A percentile compares a stretch with the other conserved stretches of the same genome.
phyloP scores from a whole-genome alignment of 352 stramenopile genomes.

The Pythium chondricola region DNA sequence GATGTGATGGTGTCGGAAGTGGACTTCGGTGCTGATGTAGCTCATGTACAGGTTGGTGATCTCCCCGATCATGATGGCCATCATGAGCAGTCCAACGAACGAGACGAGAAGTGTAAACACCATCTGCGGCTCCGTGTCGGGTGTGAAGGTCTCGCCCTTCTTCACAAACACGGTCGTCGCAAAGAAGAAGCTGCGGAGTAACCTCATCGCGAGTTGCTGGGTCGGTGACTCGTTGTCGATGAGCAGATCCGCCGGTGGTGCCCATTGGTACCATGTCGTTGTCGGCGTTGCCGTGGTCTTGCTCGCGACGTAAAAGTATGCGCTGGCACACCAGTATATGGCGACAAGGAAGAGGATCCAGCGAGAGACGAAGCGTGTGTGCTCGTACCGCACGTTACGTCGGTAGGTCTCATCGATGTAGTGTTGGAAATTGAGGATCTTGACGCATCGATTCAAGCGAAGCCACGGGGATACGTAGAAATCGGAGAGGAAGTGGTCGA shows the following conservation, averaged over 20 bases:
- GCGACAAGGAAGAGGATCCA: constrained; percentile 36
- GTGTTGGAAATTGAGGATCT: constrained; percentile 43
- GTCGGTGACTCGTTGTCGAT: constrained; percentile 4
- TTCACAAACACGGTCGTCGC: constrained; percentile 35
- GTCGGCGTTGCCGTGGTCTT: constrained; percentile 1
- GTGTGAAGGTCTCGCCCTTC: constrained; percentile 34
- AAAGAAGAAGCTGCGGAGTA: constrained; percentile 47
- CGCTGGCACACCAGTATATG: constrained; percentile 49
- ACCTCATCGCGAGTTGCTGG: constrained; percentile 15
- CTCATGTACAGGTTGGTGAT: constrained; percentile 45
- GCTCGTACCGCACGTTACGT: constrained; percentile 42
- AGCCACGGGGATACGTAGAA: constrained; percentile 36
- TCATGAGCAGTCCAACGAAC: constrained; percentile 32
- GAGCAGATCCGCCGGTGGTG: constrained; percentile 18
- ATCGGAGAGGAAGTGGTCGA: constrained; percentile 43
- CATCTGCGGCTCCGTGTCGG: constrained; percentile 14
- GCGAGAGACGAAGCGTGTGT: constrained; percentile 33
- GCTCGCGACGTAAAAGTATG: constrained; percentile 30
- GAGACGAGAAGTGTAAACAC: constrained; percentile 38
- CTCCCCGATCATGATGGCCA: constrained; percentile 51
- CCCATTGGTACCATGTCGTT: constrained; percentile 34
- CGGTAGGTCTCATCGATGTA: constrained; percentile 51
- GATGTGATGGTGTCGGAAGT: constrained; percentile 57
- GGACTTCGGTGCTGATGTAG: constrained; percentile 55
- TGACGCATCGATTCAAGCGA: constrained; percentile 40